A percentile compares a stretch with the other conserved stretches of the same genome.
These are phyloP conservation scores for Karstenula rhodostoma DNA, from an alignment of 2,329 filamentous ascomycete genomes.

Conservation along the genomic window DNA sequence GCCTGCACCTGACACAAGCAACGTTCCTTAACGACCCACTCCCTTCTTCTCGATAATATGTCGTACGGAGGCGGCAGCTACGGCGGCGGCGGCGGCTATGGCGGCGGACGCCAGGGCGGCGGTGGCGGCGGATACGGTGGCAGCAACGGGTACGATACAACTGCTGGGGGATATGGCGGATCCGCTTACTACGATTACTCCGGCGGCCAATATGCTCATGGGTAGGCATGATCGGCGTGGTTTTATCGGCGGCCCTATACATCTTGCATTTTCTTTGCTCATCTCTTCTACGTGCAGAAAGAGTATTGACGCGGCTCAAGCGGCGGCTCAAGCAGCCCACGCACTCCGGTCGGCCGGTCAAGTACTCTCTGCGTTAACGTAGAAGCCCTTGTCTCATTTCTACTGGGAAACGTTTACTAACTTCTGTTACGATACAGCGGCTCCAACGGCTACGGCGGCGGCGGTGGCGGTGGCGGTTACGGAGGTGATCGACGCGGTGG, in stretches of 20 bases:
- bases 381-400: constrained; percentile 34
- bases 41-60: constrained; percentile 62
- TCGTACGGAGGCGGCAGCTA: constrained; percentile 67
- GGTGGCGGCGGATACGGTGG: constrained; percentile 59
- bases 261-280: constrained; percentile 39
- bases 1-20: constrained; percentile 26
- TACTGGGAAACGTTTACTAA: constrained; percentile 29
- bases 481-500: constrained; percentile 25
- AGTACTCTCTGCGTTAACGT: constrained; percentile 41
- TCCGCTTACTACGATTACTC: constrained; percentile 59
- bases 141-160: constrained; percentile 56
- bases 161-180: constrained; percentile 54
- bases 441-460: constrained; percentile 39
- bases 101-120: constrained; percentile 44
- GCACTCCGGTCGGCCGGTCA: constrained; percentile 33
- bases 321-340: constrained; percentile 32
- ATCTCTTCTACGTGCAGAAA: constrained; percentile 40
- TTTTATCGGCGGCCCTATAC: constrained; percentile 40
- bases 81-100: constrained; percentile 53
- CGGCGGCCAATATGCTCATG: constrained; percentile 55
- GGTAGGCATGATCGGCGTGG: constrained; percentile 52
- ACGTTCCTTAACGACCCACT: constrained; percentile 31
- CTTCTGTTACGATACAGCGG: constrained; percentile 33
- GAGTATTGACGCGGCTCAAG: constrained; percentile 34
- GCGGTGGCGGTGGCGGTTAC: constrained; percentile 36